Conservation (phyloP, 2,329 filamentous ascomycete species). For the Botryotinia globosa region DNA sequence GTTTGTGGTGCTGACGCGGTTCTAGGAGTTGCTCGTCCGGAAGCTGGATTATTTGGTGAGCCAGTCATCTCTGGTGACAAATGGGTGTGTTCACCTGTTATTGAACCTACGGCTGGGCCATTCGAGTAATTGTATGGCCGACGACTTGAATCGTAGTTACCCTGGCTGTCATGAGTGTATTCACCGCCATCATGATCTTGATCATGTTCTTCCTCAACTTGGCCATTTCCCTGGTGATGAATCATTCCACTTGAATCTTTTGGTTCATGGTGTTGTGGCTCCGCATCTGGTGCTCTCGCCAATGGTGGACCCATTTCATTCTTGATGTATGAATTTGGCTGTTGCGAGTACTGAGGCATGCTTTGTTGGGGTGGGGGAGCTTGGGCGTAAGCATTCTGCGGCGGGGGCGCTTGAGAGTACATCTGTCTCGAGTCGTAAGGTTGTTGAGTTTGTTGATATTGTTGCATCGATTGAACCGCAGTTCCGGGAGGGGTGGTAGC, state of each 20-base stretch:
- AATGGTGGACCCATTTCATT: slow-evolving; percentile 85
- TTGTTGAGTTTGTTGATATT: slow-evolving; percentile 66
- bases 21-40: slow-evolving; percentile 81
- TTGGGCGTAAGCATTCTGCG: slow-evolving; percentile 68
- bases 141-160: slow-evolving; percentile 68
- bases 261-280: slow-evolving; percentile 59
- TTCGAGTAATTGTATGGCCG: slow-evolving; percentile 73
- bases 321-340: slow-evolving; percentile 66
- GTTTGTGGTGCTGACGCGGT: slow-evolving; percentile 69
- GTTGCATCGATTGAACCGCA: slow-evolving; percentile 72
- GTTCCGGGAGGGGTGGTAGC: slow-evolving; percentile 84
- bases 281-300: slow-evolving; percentile 55
- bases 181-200: slow-evolving; percentile 73
- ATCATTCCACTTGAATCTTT: slow-evolving; percentile 67
- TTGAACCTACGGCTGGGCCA: slow-evolving; percentile 61
- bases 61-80: slow-evolving; percentile 79
- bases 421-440: slow-evolving; percentile 77
- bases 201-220: slow-evolving; percentile 67
- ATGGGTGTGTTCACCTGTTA: slow-evolving; percentile 71
- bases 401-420: slow-evolving; percentile 67
- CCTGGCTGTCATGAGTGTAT: slow-evolving; percentile 79
- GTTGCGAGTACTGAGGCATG: slow-evolving; percentile 63
- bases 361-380: slow-evolving; percentile 59
- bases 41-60: slow-evolving; percentile 76
- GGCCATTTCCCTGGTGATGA: slow-evolving; percentile 53